Conservation (phyloP, 1,284 basidiomycete species). For the Ustanciosporium gigantosporum region DNA sequence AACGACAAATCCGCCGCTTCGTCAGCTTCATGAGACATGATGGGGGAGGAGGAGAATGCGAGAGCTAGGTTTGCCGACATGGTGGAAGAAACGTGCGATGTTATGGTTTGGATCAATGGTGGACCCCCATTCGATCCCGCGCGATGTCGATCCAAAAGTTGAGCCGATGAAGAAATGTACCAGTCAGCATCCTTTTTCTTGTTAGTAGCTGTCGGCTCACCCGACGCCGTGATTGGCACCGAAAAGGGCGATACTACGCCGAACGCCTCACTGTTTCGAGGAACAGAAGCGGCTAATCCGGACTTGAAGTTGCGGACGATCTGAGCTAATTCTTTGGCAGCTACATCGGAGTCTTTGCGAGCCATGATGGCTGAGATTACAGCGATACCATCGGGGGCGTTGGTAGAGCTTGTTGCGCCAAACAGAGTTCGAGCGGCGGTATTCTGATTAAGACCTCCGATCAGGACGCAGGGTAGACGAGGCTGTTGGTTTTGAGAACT, state of each 20-base stretch:
- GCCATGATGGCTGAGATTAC: slow-evolving; percentile 86
- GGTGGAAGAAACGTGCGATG: slow-evolving; percentile 85
- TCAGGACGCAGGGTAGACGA: slow-evolving; percentile 53
- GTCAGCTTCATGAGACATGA: slow-evolving; percentile 71
- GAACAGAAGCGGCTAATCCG: slow-evolving; percentile 16
- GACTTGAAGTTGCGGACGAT: slow-evolving; percentile 61
- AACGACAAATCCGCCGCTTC: slow-evolving; percentile 81
- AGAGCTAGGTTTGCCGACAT: slow-evolving; percentile 91
- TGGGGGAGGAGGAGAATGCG: slow-evolving; percentile 84
- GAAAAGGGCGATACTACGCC: slow-evolving; percentile 12
- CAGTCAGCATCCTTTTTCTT: slow-evolving; percentile 5
- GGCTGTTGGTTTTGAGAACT: not conserved
- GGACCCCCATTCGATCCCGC: slow-evolving; percentile 19
- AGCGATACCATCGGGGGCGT: slow-evolving; percentile 70
- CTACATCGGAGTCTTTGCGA: slow-evolving; percentile 68
- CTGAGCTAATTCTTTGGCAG: slow-evolving; percentile 64
- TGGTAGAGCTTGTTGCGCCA: slow-evolving; percentile 30
- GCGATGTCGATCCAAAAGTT: slow-evolving; percentile 27
- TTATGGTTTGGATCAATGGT: slow-evolving; percentile 69
- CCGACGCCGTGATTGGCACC: not conserved
- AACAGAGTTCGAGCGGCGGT: slow-evolving; percentile 51
- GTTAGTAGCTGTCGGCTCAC: not conserved
- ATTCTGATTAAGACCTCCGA: slow-evolving; percentile 54
- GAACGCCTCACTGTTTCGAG: slow-evolving; percentile 3
- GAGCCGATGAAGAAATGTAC: slow-evolving; percentile 15